Evolutionary conservation across 805 yeast species (phyloP), one percentile per base, ranked within the genome.

Genomic region (Saturnispora dispora): DNA sequence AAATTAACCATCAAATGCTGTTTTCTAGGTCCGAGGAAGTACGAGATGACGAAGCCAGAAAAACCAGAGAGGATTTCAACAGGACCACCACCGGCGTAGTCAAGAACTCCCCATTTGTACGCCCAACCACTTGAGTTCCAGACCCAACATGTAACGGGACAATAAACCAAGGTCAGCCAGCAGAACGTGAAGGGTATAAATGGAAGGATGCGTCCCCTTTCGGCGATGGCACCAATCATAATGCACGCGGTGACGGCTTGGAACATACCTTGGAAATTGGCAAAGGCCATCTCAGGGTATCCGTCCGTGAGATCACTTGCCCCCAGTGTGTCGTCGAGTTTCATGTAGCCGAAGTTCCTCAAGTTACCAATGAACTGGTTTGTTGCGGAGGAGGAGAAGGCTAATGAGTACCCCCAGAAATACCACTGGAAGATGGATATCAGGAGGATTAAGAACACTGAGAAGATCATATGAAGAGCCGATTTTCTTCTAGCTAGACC

Each of bases 51-150:
- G 60, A 91, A 82, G 1, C 96, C 97, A 35, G 88, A 85, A 23
- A 89, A 85, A 54, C 98, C 98, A 23, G 95, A 83, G 30, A 87
- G 76, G 52, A 93, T 88, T 66, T 91, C 98, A 27, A 91, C 96
- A 0, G 97, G 96, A 0, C 97, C 97, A 52, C 98, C 98, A 30
- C 99, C 99, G 23, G 99, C 99, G 67, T 87, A 91, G 66, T 91
- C 99, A 48, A 91, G 73, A 1, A 83, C 98, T 5, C 96, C 96
- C 82, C 96, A 91, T 59, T 81, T 74, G 58, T 76, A 76, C 36
- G 96, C 96, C 98, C 98, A 91, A 39, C 99, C 98, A 45, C 82
- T 83, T 1, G 86, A 63, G 52, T 88, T 85, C 98, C 98, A 91
- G 51, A 87, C 81, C 97, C 98, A 90, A 69, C 82, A 88, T 5